A percentile compares a stretch with the other conserved stretches of the same genome.
phyloP scores from a whole-genome alignment of 2,329 filamentous ascomycete species.

The Aspergillus nomiae region DNA sequence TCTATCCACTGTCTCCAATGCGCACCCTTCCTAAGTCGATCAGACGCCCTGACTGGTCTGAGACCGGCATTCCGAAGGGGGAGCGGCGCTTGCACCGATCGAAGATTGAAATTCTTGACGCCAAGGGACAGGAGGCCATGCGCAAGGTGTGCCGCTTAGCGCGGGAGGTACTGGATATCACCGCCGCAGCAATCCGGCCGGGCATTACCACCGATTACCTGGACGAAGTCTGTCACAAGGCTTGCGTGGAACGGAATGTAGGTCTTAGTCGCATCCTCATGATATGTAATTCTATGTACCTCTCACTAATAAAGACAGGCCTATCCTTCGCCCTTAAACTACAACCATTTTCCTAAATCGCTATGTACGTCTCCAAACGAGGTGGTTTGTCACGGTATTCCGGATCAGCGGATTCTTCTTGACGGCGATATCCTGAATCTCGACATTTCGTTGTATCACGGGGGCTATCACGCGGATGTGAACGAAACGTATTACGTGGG shows the following conservation, averaged over 20 bases:
- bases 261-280: constrained; percentile 35
- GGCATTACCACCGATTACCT: constrained; percentile 90
- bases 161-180: constrained; percentile 84
- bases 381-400: constrained; percentile 94
- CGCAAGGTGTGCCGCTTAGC: constrained; percentile 80
- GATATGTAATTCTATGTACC: background rate
- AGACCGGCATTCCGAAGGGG: constrained; percentile 68
- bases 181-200: constrained; percentile 74
- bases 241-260: constrained; percentile 78
- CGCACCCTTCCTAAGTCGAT: constrained; percentile 75
- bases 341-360: constrained; percentile 91
- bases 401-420: constrained; percentile 76
- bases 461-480: constrained; percentile 86
- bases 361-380: constrained; percentile 92
- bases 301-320: constrained; percentile 55
- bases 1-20: constrained; percentile 73
- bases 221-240: constrained; percentile 86
- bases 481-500: constrained; percentile 98
- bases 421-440: constrained; percentile 95
- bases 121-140: constrained; percentile 78
- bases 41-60: constrained; percentile 76
- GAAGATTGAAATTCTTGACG: constrained; percentile 76
- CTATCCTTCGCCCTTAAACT: constrained; percentile 91
- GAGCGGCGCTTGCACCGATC: constrained; percentile 65
- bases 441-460: constrained; percentile 86